Evolutionary conservation across 164 flowering plant species (phyloP).

Genomic region (Chimonanthus salicifolius): DNA sequence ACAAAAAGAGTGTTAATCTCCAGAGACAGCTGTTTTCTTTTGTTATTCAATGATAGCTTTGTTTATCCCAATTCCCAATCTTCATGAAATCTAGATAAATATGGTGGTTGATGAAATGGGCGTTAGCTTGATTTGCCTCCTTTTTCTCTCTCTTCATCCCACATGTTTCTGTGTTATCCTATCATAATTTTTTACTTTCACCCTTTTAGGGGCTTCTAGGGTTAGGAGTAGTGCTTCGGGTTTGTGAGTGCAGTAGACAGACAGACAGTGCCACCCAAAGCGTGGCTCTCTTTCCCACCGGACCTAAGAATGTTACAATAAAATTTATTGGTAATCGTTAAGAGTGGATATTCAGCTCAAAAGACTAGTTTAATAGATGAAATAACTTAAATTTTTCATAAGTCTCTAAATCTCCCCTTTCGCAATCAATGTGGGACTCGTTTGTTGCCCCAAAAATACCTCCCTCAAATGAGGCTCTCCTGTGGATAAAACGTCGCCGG

Average conservation of each 20-base stretch:
- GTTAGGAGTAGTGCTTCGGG: too few species aligned
- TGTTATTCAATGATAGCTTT: slow-evolving; percentile 30
- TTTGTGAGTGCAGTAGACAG: too few species aligned
- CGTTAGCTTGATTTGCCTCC: neutral
- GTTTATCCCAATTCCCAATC: slow-evolving; percentile 23
- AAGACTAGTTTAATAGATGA: neutral
- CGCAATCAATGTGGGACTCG: too few species aligned
- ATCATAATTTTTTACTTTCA: neutral
- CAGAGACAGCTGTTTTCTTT: slow-evolving; percentile 47
- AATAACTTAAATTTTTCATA: too few species aligned
- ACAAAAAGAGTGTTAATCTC: slow-evolving; percentile 24
- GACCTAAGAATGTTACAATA: too few species aligned
- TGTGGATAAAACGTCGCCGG: too few species aligned
- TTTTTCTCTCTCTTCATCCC: neutral
- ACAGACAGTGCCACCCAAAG: too few species aligned
- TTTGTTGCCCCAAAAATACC: too few species aligned
- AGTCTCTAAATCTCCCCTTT: too few species aligned
- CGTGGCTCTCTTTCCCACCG: too few species aligned
- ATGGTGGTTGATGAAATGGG: slow-evolving; percentile 45
- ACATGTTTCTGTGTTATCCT: neutral
- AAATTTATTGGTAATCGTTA: neutral
- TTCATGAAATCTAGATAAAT: slow-evolving; percentile 36
- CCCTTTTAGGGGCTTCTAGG: neutral
- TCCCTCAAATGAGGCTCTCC: too few species aligned
- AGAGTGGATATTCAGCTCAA: neutral